Percentiles rank a stretch among this genome's conserved stretches.
phyloP scores from a whole-genome alignment of 2,329 filamentous ascomycete species.

The Lachnellula suecica region DNA sequence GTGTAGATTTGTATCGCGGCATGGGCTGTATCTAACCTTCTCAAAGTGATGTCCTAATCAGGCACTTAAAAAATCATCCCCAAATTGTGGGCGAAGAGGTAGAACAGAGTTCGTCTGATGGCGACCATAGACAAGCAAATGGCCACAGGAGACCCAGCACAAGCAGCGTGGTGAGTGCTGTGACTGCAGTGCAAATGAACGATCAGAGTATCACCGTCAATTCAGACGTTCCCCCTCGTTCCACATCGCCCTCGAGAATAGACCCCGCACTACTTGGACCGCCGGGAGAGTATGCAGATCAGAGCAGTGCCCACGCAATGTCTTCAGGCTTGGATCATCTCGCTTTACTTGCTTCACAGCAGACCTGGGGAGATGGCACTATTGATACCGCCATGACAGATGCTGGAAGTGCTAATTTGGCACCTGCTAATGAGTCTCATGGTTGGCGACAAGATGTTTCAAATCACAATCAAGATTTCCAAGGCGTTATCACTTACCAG shows the following conservation, averaged over 20 bases:
- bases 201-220: neutral
- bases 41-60: conserved; percentile 26
- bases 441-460: conserved; percentile 17
- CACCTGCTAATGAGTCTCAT: conserved; percentile 11
- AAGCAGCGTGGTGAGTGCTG: conserved; percentile 3
- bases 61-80: conserved; percentile 26
- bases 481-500: conserved; percentile 15
- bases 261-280: conserved; percentile 20
- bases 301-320: conserved; percentile 13
- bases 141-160: conserved; percentile 7
- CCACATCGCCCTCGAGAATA: conserved; percentile 21
- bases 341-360: conserved; percentile 21
- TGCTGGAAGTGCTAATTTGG: conserved; percentile 10
- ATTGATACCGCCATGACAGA: conserved; percentile 21
- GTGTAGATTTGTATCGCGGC: neutral
- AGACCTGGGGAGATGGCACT: conserved; percentile 19
- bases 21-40: conserved; percentile 2
- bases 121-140: conserved; percentile 16
- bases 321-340: conserved; percentile 24
- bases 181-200: conserved; percentile 1
- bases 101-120: conserved; percentile 20
- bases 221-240: conserved; percentile 1
- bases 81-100: conserved; percentile 19
- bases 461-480: conserved; percentile 10
- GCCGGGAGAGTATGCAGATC: conserved; percentile 12